Base-by-base conservation (phyloP, 495 filamentous ascomycete genomes). In the Aspergillus nanangensis region DNA sequence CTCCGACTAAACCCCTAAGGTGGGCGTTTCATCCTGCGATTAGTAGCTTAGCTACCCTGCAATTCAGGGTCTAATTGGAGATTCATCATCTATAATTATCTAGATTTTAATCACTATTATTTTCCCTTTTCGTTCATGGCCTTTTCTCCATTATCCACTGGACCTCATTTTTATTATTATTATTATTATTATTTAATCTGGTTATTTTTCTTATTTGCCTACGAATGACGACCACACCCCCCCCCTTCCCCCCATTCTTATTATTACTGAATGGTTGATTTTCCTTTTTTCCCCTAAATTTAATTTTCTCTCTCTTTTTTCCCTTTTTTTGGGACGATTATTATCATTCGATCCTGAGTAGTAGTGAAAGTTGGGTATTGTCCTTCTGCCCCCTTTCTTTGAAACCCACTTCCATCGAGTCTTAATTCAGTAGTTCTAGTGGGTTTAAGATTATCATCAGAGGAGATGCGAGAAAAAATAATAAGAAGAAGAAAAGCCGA, bases 381-480 rank as follows among this genome's bases (percentile, higher is more conserved):
- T n/a, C n/a, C n/a, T n/a, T n/a, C n/a, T n/a, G n/a, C n/a, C n/a
- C n/a, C n/a, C n/a, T n/a, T n/a, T n/a, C n/a, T n/a, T n/a, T n/a
- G n/a, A n/a, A n/a, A n/a, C n/a, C n/a, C n/a, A n/a, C n/a, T n/a
- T n/a, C n/a, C n/a, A n/a, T n/a, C n/a, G n/a, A n/a, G n/a, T n/a
- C n/a, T n/a, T n/a, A n/a, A n/a, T n/a, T n/a, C n/a, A n/a, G n/a
- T n/a, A n/a, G n/a, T n/a, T n/a, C n/a, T n/a, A n/a, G n/a, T n/a
- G n/a, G n/a, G n/a, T n/a, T n/a, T n/a, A n/a, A n/a, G n/a, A n/a
- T n/a, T n/a, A n/a, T n/a, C n/a, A n/a, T n/a, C n/a, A n/a, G n/a
- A 54, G 41, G 53, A 38, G 9, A 36, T 17, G 33, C 13, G n/a
- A 50, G 32, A 45, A 47, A 50, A 46, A 41, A 42, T 27, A 41